phyloP scores from a whole-genome alignment of 1,284 basidiomycete species.

The Athelia sp. region DNA sequence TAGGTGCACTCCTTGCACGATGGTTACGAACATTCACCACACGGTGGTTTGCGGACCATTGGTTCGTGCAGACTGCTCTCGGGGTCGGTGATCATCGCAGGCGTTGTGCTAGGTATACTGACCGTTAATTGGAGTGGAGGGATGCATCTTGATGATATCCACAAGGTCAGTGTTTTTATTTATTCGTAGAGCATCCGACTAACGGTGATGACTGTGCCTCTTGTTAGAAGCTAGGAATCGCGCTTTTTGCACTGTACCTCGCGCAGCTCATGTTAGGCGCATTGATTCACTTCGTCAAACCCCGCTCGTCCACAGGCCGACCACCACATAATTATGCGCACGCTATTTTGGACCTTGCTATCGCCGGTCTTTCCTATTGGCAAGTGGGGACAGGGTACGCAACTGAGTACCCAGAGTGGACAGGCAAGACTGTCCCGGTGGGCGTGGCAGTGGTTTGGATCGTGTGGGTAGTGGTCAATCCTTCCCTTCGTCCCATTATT shows the following conservation, averaged over 20 bases:
- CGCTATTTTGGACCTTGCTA: constrained; percentile 45
- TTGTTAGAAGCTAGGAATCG: constrained; percentile 47
- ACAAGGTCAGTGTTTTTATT: constrained; percentile 36
- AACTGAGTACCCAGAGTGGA: constrained; percentile 21
- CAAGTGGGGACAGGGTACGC: constrained; percentile 47
- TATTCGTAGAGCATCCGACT: too few species aligned
- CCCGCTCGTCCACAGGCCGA: constrained; percentile 29
- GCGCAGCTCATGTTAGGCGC: constrained; percentile 53
- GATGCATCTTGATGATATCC: constrained; percentile 33
- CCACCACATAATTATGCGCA: constrained; percentile 58
- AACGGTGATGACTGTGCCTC: too few species aligned
- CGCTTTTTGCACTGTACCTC: constrained; percentile 56
- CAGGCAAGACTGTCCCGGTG: too few species aligned
- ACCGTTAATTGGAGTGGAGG: constrained; percentile 35
- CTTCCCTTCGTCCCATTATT: too few species aligned
- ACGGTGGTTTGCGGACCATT: constrained; percentile 54
- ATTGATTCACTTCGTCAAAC: constrained; percentile 55
- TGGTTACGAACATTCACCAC: constrained; percentile 49
- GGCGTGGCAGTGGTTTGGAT: too few species aligned
- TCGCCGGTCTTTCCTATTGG: constrained; percentile 46
- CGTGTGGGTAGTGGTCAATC: constrained; percentile 48
- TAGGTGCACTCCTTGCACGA: constrained; percentile 54
- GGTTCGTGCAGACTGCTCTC: constrained; percentile 40
- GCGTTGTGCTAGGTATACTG: constrained; percentile 43
- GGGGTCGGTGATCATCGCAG: constrained; percentile 46